Percentiles rank a stretch among this genome's conserved stretches.
Evolutionary conservation across 331 rosid genomes (phyloP).

Genomic region (Malus hybrid): DNA sequence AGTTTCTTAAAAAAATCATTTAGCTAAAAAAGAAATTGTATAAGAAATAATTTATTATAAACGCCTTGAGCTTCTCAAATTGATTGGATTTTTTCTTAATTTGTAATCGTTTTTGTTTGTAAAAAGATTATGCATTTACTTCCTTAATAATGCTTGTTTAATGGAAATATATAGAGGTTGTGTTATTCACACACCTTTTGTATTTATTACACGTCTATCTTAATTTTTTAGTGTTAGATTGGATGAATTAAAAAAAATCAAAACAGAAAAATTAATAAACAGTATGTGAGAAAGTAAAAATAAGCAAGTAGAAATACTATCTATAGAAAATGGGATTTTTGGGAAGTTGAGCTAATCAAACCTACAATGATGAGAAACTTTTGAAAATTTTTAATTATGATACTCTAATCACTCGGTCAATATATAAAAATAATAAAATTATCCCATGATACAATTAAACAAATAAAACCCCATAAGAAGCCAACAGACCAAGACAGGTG

Average conservation of each 20-base stretch:
- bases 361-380: background rate
- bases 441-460: background rate
- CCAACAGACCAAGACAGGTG: background rate
- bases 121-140: background rate
- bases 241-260: too few relatives aligned
- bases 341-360: background rate
- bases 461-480: background rate
- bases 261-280: too few relatives aligned
- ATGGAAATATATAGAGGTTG: background rate
- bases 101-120: background rate
- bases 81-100: background rate
- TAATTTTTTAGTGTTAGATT: accelerated
- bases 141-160: too few relatives aligned
- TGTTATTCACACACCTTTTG: too few relatives aligned
- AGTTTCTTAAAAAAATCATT: background rate
- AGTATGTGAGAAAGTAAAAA: accelerated
- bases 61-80: background rate
- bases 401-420: background rate
- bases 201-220: too few relatives aligned
- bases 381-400: too few relatives aligned
- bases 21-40: background rate
- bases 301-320: accelerated
- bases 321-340: background rate
- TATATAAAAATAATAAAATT: too few relatives aligned
- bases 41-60: too few relatives aligned